Evolutionary conservation across 805 yeast species (phyloP).

Genomic region (Kodamaea jinghongensis): DNA sequence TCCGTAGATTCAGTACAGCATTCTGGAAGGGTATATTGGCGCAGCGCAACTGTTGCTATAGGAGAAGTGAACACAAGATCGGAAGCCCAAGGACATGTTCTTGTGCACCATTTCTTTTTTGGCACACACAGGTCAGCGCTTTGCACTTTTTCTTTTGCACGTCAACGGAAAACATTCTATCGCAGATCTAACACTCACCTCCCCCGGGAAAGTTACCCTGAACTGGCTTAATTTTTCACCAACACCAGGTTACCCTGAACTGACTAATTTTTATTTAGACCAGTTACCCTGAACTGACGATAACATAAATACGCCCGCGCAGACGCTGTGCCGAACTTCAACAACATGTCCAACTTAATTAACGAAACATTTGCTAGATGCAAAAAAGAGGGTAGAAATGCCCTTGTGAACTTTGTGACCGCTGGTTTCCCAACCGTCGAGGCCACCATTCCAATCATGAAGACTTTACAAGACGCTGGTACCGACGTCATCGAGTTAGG

Average conservation of each 20-base stretch:
- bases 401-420: conserved; percentile 87
- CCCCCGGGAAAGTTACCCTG: conserved; percentile 1
- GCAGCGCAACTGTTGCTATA: too few relatives aligned
- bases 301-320: not conserved
- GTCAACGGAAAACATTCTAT: too few relatives aligned
- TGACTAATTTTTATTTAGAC: conserved; percentile 18
- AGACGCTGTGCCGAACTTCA: not conserved
- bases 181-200: too few relatives aligned
- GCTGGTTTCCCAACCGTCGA: conserved; percentile 90
- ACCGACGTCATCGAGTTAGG: conserved; percentile 94
- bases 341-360: conserved; percentile 49
- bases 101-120: too few relatives aligned
- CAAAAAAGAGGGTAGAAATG: conserved; percentile 70
- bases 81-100: too few relatives aligned
- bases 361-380: conserved; percentile 61
- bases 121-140: too few relatives aligned
- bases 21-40: too few relatives aligned
- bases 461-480: conserved; percentile 92
- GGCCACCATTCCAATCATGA: conserved; percentile 81
- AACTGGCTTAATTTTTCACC: conserved; percentile 7
- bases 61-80: too few relatives aligned
- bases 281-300: conserved; percentile 8
- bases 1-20: too few relatives aligned
- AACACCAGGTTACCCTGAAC: conserved; percentile 27
- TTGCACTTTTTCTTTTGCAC: too few relatives aligned